Evolutionary conservation across 768 basidiomycete species (phyloP).

Genomic region (Suillus bovinus): DNA sequence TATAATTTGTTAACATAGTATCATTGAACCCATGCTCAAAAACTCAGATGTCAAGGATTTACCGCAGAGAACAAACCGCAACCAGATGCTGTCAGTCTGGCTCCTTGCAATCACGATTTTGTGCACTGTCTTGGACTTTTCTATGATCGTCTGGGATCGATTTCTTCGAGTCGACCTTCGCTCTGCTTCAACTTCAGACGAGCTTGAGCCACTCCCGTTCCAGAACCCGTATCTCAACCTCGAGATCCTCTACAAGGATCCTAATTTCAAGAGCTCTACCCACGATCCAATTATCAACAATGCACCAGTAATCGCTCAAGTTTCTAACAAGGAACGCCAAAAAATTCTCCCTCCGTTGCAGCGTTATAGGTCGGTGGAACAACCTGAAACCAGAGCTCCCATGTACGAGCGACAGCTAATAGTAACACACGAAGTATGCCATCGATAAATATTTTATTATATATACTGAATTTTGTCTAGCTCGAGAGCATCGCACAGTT

Average conservation of each 20-base stretch:
- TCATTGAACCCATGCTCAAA: background rate
- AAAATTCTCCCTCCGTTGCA: background rate
- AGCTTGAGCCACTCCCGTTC: background rate
- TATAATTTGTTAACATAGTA: background rate
- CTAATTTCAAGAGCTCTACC: background rate
- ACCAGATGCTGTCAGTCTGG: background rate
- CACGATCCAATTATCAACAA: background rate
- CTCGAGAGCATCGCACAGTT: constrained; percentile 24
- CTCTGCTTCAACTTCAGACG: background rate
- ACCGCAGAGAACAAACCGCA: background rate
- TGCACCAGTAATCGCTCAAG: background rate
- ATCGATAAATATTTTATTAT: background rate
- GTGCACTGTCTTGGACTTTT: background rate
- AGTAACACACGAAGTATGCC: background rate
- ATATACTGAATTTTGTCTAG: background rate
- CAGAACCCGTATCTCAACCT: background rate
- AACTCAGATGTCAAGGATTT: background rate
- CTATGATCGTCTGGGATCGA: background rate
- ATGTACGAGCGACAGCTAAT: background rate
- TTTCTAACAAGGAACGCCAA: background rate
- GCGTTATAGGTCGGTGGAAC: background rate
- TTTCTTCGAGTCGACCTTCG: background rate
- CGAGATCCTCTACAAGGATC: background rate
- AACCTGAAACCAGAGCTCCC: background rate
- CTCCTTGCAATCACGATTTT: background rate